Conservation (phyloP, 345 rosid species). For the Odontarrhena argentea region DNA sequence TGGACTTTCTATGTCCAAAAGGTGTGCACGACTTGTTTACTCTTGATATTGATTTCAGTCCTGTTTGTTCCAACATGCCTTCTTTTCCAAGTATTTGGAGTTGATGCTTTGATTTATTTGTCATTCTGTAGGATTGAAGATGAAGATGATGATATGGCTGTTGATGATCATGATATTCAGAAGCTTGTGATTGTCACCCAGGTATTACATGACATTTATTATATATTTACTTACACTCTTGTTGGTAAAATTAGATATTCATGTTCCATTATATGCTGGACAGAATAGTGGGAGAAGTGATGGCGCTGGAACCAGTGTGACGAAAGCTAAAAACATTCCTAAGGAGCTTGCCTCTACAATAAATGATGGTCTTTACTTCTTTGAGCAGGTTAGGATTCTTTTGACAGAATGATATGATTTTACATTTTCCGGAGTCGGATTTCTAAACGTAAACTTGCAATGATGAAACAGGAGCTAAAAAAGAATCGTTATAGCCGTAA, state of each 20-base stretch:
- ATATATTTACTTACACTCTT: slow-evolving; percentile 3
- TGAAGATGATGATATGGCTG: slow-evolving; percentile 76
- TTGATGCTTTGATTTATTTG: slow-evolving; percentile 28
- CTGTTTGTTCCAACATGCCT: slow-evolving; percentile 1
- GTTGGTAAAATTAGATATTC: slow-evolving; percentile 25
- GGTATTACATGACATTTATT: slow-evolving; percentile 47
- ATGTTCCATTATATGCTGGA: slow-evolving; percentile 38
- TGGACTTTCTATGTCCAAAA: slow-evolving; percentile 47
- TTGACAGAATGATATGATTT: not conserved
- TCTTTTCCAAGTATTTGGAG: slow-evolving; percentile 11
- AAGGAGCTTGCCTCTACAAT: slow-evolving; percentile 81
- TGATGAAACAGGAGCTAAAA: slow-evolving; percentile 68
- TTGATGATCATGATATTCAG: slow-evolving; percentile 82
- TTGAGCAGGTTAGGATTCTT: slow-evolving; percentile 68
- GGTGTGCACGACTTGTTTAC: slow-evolving; percentile 40
- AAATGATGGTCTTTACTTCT: slow-evolving; percentile 91
- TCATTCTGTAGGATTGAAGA: slow-evolving; percentile 61
- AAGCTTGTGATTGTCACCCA: slow-evolving; percentile 95
- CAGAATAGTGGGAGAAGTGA: slow-evolving; percentile 73
- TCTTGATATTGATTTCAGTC: slow-evolving; percentile 23
- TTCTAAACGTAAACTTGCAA: slow-evolving; percentile 13
- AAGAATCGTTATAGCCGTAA: slow-evolving; percentile 55
- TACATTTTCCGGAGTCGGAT: slow-evolving; percentile 8
- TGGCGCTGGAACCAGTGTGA: slow-evolving; percentile 47
- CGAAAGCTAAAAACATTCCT: slow-evolving; percentile 59